Evolutionary conservation across 1,284 basidiomycete species (phyloP), one percentile per base, ranked within the genome.

Genomic region (Trichosporon coremiiforme): DNA sequence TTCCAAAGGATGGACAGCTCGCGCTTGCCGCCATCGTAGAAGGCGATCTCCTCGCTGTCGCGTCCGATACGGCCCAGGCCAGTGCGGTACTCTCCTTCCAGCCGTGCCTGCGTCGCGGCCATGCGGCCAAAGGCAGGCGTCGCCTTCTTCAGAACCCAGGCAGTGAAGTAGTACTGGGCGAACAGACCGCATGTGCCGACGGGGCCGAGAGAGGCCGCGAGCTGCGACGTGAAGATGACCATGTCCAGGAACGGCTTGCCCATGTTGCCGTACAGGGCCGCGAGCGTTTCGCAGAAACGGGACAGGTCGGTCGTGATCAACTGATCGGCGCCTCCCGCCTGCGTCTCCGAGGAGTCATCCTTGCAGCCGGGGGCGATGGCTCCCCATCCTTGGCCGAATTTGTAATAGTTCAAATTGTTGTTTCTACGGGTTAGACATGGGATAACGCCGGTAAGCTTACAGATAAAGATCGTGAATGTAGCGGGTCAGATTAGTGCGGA

Each of bases 11-110:
- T 96, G 72, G 90, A 89, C 70, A 89, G 89, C 82, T 99, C 95
- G 47, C 92, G 87, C 2, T 86, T 83, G 0, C 94, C 94, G 0
- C 95, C 95, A 72, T 95, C 90, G 83, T 99, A 99, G 80, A 99
- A 98, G 88, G 95, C 95, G 60, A 99, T 88, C 82, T 99, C 95
- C 80, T 99, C 95, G 15, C 91, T 90, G 78, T 98, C 95, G 71
- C 95, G 87, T 2, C 93, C 95, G 4, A 98, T 88, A 29, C 95
- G 84, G 0, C 91, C 90, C 80, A 98, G 91, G 0, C 94, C 95
- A 0, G 90, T 89, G 38, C 95, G 87, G 79, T 97, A 98, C 76
- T 98, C 95, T 15, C 96, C 96, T 78, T 88, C 87, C 8, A 88
- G 78, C 63, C 91, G 89, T 0, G 94, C 93, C 80, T 98, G 94